A percentile compares a stretch with the other conserved stretches of the same genome.
Conservation (phyloP, 2,329 filamentous ascomycete genomes). For the Alternaria viburni region DNA sequence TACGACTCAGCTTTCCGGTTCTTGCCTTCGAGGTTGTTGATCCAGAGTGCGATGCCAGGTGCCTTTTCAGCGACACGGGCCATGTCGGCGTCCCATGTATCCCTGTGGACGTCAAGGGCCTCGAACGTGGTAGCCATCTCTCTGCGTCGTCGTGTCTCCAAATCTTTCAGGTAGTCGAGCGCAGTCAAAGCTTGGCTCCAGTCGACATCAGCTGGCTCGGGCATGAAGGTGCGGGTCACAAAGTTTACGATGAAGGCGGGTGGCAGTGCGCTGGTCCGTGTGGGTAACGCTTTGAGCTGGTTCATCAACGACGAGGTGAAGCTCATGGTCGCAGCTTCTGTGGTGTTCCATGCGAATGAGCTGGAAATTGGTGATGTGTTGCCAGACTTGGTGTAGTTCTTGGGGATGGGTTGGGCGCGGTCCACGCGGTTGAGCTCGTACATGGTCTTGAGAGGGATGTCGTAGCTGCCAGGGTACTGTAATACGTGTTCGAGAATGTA, state of each 20-base stretch:
- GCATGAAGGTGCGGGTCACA: slow-evolving; percentile 64
- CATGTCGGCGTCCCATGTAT: slow-evolving; percentile 54
- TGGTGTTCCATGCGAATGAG: slow-evolving; percentile 41
- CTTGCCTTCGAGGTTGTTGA: slow-evolving; percentile 57
- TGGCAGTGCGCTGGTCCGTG: slow-evolving; percentile 67
- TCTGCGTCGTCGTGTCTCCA: slow-evolving; percentile 65
- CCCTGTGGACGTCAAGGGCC: slow-evolving; percentile 59
- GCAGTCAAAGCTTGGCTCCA: slow-evolving; percentile 70
- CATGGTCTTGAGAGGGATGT: slow-evolving; percentile 71
- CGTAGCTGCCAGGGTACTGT: slow-evolving; percentile 67
- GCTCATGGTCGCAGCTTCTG: slow-evolving; percentile 50
- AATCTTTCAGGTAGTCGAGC: slow-evolving; percentile 69
- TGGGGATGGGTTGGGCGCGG: slow-evolving; percentile 50
- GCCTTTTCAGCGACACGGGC: slow-evolving; percentile 58
- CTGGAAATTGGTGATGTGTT: slow-evolving; percentile 43
- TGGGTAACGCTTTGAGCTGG: slow-evolving; percentile 64
- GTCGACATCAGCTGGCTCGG: slow-evolving; percentile 64
- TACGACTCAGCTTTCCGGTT: slow-evolving; percentile 45
- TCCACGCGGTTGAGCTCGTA: slow-evolving; percentile 69
- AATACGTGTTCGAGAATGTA: slow-evolving; percentile 57
- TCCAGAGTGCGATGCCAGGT: slow-evolving; percentile 63
- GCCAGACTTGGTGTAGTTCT: slow-evolving; percentile 38
- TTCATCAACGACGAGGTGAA: slow-evolving; percentile 60
- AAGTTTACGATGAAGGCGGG: slow-evolving; percentile 68
- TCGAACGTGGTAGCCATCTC: slow-evolving; percentile 63